Base-by-base conservation (phyloP, 768 basidiomycete genomes). In the Russula compacta region DNA sequence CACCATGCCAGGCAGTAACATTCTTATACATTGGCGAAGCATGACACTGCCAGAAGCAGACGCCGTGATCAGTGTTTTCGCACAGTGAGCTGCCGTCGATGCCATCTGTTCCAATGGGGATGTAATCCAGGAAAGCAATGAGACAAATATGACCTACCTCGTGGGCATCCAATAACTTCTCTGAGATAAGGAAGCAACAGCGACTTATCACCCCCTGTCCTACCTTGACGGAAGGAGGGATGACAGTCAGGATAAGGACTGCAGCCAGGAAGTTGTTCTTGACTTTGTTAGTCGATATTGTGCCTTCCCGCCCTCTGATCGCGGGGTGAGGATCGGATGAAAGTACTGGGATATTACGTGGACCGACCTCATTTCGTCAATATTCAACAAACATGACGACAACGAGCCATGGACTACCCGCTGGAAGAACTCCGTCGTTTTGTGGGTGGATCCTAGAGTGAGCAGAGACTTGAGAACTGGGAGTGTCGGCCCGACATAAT, bases 321-420 rank as follows among this genome's bases (percentile, higher is more conserved):
- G 51, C 9, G 33, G 56, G 49, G 50, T 48, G 17, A 43, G 63
- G 53, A 35, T 49, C 24, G 17, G 40, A 59, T 3, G 14, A 40
- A 14, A 15, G 21, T 8, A 65, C 46, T 39, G 46, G 21, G 42
- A 36, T 60, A 32, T 53, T 48, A 49, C 50, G 50, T 35, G n/a
- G 15, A 73, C 84, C 61, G 53, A 93, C 93, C 93, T 82, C 87
- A 97, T 93, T 63, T 86, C 89, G 68, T 98, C 95, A 24, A 98
- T 79, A 69, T 95, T 89, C 51, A 86, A 75, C 38, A 98, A 73
- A 68, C 91, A 93, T 0, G 86, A 80, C 0, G 92, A 95, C n/a
- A 98, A 74, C 19, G 97, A 72, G 19, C 90, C 89, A 69, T 95
- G 88, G 0, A 90, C 73, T 15, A 87, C 70, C 6, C 79, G 79